Conservation (phyloP, 768 basidiomycete species). For the Macrolepiota fuliginosa region DNA sequence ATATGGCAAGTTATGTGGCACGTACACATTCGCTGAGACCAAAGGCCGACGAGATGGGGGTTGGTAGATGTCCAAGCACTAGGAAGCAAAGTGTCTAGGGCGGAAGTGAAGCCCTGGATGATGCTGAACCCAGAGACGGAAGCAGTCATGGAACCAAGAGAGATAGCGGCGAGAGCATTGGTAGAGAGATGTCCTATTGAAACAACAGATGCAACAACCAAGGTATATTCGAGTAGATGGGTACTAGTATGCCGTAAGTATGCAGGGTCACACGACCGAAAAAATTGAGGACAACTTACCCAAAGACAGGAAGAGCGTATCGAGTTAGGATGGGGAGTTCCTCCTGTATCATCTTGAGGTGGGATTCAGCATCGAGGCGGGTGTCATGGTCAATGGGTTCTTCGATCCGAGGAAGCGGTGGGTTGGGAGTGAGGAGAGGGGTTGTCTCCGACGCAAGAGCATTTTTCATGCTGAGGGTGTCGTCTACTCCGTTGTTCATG, state of each 20-base stretch:
- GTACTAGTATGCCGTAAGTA: constrained; percentile 41
- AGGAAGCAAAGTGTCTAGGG: constrained; percentile 91
- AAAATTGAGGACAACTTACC: constrained; percentile 39
- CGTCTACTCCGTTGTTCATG: constrained; percentile 4
- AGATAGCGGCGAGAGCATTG: constrained; percentile 81
- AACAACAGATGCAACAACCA: constrained; percentile 80
- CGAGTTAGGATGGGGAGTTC: constrained; percentile 56
- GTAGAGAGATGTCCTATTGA: constrained; percentile 92
- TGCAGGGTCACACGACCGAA: not conserved
- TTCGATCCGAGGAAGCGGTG: constrained; percentile 54
- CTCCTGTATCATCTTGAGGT: constrained; percentile 43
- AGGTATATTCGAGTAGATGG: constrained; percentile 81
- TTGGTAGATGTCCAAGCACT: constrained; percentile 91
- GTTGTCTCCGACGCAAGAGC: constrained; percentile 44
- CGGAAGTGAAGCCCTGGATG: constrained; percentile 76
- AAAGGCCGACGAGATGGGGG: constrained; percentile 83
- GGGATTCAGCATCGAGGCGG: constrained; percentile 27
- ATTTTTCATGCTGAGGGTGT: not conserved
- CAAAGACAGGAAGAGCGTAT: constrained; percentile 72
- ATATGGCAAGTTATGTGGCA: constrained; percentile 11
- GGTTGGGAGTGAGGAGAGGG: constrained; percentile 47
- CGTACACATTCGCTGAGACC: constrained; percentile 87
- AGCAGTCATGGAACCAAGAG: constrained; percentile 71
- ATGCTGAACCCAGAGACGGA: constrained; percentile 76
- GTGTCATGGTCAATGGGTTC: constrained; percentile 42